Evolutionary conservation across 257 asterid genomes (phyloP).

Genomic region (Vinca minor): DNA sequence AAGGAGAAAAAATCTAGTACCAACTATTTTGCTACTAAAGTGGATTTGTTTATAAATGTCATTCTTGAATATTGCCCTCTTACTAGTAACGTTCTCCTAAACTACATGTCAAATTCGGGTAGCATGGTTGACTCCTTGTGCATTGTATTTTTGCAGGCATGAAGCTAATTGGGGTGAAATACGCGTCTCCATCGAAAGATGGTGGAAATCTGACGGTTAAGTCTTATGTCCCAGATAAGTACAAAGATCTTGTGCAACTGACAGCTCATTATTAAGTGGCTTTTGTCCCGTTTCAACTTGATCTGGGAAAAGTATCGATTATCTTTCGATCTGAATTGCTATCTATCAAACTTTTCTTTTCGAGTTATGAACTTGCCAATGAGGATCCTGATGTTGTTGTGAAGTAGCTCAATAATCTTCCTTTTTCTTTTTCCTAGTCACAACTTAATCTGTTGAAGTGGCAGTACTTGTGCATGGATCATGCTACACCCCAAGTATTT

Average conservation of each 20-base stretch:
- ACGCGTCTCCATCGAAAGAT: constrained; percentile 56
- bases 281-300: not conserved
- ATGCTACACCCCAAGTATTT: too few species aligned
- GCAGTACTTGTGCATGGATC: too few species aligned
- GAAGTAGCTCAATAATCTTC: too few species aligned
- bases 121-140: not conserved
- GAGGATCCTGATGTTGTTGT: not conserved
- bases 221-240: constrained; percentile 37
- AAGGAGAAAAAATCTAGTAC: not conserved
- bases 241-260: constrained; percentile 43
- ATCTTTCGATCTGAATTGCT: not conserved
- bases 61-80: not conserved
- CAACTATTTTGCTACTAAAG: not conserved
- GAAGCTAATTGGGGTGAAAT: constrained; percentile 70
- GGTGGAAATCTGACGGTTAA: constrained; percentile 50
- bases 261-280: constrained; percentile 32
- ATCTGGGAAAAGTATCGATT: not conserved
- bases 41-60: not conserved
- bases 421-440: too few species aligned
- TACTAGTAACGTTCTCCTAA: not conserved
- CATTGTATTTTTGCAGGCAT: constrained; percentile 41
- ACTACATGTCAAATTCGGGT: not conserved
- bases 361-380: not conserved
- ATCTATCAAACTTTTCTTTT: not conserved
- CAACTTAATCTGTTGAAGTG: too few species aligned